These are phyloP conservation scores for Monosporascus sp. DNA, from an alignment of 2,329 filamentous ascomycete species.

Conservation along the genomic window DNA sequence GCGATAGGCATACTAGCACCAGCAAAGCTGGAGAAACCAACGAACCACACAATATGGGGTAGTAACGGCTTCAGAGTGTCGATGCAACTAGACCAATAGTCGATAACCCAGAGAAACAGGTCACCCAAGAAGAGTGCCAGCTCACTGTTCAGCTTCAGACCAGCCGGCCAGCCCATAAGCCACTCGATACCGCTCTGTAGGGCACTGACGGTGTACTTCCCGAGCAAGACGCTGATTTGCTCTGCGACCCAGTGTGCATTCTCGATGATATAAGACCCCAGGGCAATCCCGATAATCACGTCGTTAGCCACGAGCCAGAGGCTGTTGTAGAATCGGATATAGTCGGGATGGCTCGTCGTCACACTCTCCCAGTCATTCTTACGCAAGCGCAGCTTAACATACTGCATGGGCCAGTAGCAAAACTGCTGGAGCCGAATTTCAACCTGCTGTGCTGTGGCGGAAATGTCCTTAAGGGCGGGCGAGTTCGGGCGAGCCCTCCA, in stretches of 20 bases:
- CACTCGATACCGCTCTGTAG: slow-evolving; percentile 85
- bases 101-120: slow-evolving; percentile 96
- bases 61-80: slow-evolving; percentile 70
- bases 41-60: slow-evolving; percentile 83
- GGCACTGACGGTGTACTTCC: slow-evolving; percentile 80
- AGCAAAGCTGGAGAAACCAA: slow-evolving; percentile 91
- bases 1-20: slow-evolving; percentile 96
- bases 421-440: slow-evolving; percentile 97
- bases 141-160: slow-evolving; percentile 91
- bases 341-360: slow-evolving; percentile 91
- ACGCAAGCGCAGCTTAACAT: slow-evolving; percentile 80
- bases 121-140: slow-evolving; percentile 91
- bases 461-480: slow-evolving; percentile 89
- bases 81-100: slow-evolving; percentile 91
- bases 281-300: slow-evolving; percentile 93
- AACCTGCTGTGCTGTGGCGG: slow-evolving; percentile 92
- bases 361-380: slow-evolving; percentile 95
- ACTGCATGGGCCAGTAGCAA: slow-evolving; percentile 98
- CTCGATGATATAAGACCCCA: slow-evolving; percentile 96
- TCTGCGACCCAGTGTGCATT: slow-evolving; percentile 80
- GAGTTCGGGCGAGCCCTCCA: slow-evolving; percentile 75
- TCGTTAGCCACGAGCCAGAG: slow-evolving; percentile 98
- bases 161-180: slow-evolving; percentile 94
- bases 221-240: slow-evolving; percentile 70
- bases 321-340: slow-evolving; percentile 98